phyloP scores from a whole-genome alignment of 805 yeast species.

The Saccharomycopsis lassenensis region DNA sequence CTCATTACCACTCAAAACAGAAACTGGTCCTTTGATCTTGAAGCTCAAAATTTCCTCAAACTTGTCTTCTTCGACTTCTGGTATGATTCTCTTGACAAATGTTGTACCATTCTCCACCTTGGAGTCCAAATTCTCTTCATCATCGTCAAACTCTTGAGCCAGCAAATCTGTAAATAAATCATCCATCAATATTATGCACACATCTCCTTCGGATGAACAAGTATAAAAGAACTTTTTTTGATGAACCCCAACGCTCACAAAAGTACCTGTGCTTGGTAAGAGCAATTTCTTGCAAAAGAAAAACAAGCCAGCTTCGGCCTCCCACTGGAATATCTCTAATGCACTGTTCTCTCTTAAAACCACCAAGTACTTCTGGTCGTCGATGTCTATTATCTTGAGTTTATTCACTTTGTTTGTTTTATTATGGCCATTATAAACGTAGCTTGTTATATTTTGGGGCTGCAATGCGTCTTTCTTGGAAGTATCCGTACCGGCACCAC shows the following conservation, averaged over 20 bases:
- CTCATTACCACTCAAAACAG: slow-evolving; percentile 7
- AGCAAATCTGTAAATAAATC: slow-evolving; percentile 6
- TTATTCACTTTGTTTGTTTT: slow-evolving; percentile 7
- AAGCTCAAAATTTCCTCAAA: slow-evolving; percentile 4
- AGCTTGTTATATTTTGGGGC: slow-evolving; percentile 7
- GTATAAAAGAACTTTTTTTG: slow-evolving; percentile 9
- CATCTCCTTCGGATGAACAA: slow-evolving; percentile 10
- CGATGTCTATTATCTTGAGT: background rate
- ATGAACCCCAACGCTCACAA: slow-evolving; percentile 12
- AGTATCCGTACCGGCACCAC: slow-evolving; percentile 13
- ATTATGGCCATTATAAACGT: background rate
- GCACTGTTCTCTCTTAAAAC: slow-evolving; percentile 9
- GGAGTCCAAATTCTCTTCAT: background rate
- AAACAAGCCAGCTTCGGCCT: background rate
- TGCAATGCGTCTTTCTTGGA: slow-evolving; percentile 10
- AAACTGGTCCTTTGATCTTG: slow-evolving; percentile 7
- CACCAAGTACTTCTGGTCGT: slow-evolving; percentile 2
- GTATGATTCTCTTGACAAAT: background rate
- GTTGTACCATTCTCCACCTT: background rate
- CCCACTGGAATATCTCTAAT: slow-evolving; percentile 4
- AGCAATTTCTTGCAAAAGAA: slow-evolving; percentile 3
- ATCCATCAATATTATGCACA: slow-evolving; percentile 7
- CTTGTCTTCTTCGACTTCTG: slow-evolving; percentile 4
- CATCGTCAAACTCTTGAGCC: background rate
- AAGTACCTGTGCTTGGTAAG: slow-evolving; percentile 6